Conservation (phyloP, 2,329 filamentous ascomycete species). For the Diaporthe helianthi region DNA sequence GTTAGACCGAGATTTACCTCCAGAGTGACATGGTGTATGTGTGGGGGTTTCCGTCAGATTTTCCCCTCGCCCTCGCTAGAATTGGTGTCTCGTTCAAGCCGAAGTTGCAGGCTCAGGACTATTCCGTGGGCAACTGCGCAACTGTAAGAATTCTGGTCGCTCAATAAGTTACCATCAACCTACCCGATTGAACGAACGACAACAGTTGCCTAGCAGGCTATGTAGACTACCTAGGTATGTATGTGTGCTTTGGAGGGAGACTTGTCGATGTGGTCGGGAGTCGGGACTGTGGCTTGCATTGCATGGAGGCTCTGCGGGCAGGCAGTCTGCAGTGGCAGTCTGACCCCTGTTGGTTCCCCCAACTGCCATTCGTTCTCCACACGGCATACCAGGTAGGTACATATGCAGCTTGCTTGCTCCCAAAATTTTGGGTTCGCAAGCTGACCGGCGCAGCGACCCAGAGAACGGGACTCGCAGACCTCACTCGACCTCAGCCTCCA, state of each 20-base stretch:
- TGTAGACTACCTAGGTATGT: no score
- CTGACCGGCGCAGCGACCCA: slow-evolving; percentile 20
- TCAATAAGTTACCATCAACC: not conserved
- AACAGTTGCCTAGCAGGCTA: not conserved
- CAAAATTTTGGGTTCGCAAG: slow-evolving; percentile 23
- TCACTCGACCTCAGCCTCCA: not conserved
- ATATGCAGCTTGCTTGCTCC: no score
- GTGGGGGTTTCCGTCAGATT: not conserved
- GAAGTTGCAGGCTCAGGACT: not conserved
- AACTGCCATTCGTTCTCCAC: no score
- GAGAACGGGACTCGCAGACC: not conserved
- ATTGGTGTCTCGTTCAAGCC: not conserved
- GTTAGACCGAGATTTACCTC: slow-evolving; percentile 8
- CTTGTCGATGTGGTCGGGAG: no score
- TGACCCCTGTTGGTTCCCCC: not conserved
- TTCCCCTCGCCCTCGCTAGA: no score
- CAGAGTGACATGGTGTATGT: slow-evolving; percentile 29
- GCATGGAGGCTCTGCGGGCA: slow-evolving; percentile 29
- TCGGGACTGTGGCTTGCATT: slow-evolving; percentile 25
- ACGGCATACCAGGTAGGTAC: no score
- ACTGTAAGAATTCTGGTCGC: not conserved
- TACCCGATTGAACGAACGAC: not conserved
- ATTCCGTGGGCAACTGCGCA: not conserved
- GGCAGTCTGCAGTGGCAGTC: not conserved
- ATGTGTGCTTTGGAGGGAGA: not conserved